Base-by-base conservation (phyloP, 1,284 basidiomycete species). In the Marasmius fiardii region DNA sequence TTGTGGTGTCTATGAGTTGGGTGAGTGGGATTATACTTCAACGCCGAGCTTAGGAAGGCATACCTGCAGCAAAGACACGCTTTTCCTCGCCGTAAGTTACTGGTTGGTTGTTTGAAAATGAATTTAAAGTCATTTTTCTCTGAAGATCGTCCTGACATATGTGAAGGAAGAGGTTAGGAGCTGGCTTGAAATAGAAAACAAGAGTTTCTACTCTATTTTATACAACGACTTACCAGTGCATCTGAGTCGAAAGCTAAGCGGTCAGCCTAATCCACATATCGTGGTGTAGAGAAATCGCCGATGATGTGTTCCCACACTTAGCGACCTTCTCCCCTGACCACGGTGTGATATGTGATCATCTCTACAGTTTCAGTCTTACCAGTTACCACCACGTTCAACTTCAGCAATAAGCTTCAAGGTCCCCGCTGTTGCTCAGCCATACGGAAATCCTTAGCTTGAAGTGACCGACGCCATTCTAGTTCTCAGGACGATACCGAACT, bases 1-100 rank as follows among this genome's bases (percentile, higher is more conserved):
- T 61, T 61, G 33, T 56, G 54, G 37, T 23, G 56, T n/a, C 59
- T 60, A 31, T 10, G 14, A 31, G 37, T 31, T 18, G 10, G 4
- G 24, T 21, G 21, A 51, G 35, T 28, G 43, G 11, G n/a, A 16
- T 24, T 20, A 2, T 18, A 26, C 21, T 0, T 8, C 2, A 6
- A 11, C n/a, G 12, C 14, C 24, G 21, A 24, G 39, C 3, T 53
- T 11, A 20, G 18, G n/a, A 43, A 24, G 21, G 44, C 51, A 12
- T 35, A 58, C 60, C 58, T 54, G 57, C 61, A 60, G 43, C 58
- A 60, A 11, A 56, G 45, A 56, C 61, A 62, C 18, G 58, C 59
- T 41, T 60, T 58, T 6, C 61, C 61, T 50, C 58, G 54, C 23
- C 55, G 51, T 20, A 62, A 48, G 23, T 55, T 54, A 48, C 54